Evolutionary conservation across 371 early-diverging fungal genomes (phyloP).

Genomic region (Chytridium lagenaria): DNA sequence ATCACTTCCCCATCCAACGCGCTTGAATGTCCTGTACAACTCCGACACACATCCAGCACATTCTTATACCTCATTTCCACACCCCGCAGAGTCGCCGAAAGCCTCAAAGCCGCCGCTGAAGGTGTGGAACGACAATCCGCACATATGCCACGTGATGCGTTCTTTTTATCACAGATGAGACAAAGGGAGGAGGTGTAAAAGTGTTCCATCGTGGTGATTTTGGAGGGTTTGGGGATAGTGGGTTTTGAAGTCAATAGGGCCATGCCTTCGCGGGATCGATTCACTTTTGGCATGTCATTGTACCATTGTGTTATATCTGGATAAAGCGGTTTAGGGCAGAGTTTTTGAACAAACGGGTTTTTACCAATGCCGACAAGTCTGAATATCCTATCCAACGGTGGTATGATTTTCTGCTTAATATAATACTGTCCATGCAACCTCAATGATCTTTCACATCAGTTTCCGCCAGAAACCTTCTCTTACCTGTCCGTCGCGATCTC

Average conservation of each 20-base stretch:
- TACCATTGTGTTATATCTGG: constrained; percentile 55
- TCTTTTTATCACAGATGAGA: constrained; percentile 43
- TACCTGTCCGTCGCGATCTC: constrained; percentile 63
- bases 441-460: constrained; percentile 49
- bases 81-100: constrained; percentile 23
- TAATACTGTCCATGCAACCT: constrained; percentile 80
- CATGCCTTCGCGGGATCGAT: constrained; percentile 34
- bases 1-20: constrained; percentile 36
- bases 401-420: constrained; percentile 83
- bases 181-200: constrained; percentile 51
- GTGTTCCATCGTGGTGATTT: constrained; percentile 48
- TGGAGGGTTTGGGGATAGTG: background rate
- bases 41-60: constrained; percentile 44
- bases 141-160: constrained; percentile 38
- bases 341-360: constrained; percentile 6
- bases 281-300: constrained; percentile 54
- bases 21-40: constrained; percentile 43
- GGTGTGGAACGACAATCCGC: constrained; percentile 27
- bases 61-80: constrained; percentile 30
- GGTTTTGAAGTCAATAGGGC: constrained; percentile 12
- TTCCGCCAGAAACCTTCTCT: constrained; percentile 17
- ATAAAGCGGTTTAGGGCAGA: background rate
- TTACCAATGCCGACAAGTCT: constrained; percentile 76
- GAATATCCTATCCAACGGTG: constrained; percentile 78
- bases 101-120: constrained; percentile 15